Conservation (phyloP, 768 basidiomycete species). For the Lanmaoa pseudosensibilis region DNA sequence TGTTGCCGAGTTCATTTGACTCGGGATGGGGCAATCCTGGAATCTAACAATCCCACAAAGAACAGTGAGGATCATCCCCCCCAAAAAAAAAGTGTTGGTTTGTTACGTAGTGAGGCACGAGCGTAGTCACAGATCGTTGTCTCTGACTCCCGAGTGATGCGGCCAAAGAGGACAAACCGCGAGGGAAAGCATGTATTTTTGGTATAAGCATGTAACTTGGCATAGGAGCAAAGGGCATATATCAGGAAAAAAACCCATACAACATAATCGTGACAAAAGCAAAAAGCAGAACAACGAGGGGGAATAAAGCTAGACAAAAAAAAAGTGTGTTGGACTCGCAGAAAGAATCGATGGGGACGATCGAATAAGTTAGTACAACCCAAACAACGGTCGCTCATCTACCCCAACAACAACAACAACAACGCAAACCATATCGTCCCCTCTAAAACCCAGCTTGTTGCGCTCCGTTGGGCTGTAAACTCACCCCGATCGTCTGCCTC, state of each 20-base stretch:
- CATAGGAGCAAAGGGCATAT: not conserved
- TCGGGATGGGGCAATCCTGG: not conserved
- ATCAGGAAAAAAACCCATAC: not conserved
- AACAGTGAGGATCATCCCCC: not conserved
- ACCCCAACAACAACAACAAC: too few relatives aligned
- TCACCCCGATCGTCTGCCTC: slow-evolving; percentile 58
- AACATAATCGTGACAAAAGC: not conserved
- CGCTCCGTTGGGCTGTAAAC: slow-evolving; percentile 27
- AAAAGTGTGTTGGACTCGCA: not conserved
- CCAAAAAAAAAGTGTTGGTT: not conserved
- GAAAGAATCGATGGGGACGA: not conserved
- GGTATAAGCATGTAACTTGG: not conserved
- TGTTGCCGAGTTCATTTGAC: not conserved
- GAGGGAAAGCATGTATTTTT: not conserved
- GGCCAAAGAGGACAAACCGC: too few relatives aligned
- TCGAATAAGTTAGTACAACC: not conserved
- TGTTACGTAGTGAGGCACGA: too few relatives aligned
- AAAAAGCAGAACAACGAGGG: not conserved
- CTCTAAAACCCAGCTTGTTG: not conserved
- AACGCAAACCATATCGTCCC: too few relatives aligned
- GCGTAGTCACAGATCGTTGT: too few relatives aligned
- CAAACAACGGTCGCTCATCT: not conserved
- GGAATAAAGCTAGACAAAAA: not conserved
- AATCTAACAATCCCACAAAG: not conserved
- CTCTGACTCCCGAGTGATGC: too few relatives aligned